phyloP scores from a whole-genome alignment of 2,329 filamentous ascomycete genomes.

The Cordyceps sp. region DNA sequence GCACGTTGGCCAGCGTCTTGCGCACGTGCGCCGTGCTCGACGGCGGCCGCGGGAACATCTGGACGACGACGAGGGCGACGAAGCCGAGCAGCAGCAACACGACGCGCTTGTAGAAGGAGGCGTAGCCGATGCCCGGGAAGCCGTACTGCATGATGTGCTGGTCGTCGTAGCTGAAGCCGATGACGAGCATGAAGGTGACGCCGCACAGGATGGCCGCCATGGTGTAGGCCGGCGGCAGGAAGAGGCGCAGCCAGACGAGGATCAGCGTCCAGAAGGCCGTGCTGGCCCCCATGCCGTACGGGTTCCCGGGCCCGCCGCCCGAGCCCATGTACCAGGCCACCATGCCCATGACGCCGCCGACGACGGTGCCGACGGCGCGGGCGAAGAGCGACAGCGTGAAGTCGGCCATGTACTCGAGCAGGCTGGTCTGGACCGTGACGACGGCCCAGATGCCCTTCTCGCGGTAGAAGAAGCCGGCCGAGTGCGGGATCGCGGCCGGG shows the following conservation, averaged over 20 bases:
- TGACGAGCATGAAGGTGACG: slow-evolving; percentile 23
- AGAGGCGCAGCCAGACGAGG: slow-evolving; percentile 18
- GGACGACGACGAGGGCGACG: slow-evolving; percentile 23
- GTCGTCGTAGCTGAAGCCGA: slow-evolving; percentile 30
- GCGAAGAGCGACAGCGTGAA: slow-evolving; percentile 27
- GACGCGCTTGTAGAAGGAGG: slow-evolving; percentile 29
- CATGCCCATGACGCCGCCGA: slow-evolving; percentile 29
- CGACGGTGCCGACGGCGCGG: slow-evolving; percentile 23
- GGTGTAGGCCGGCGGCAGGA: slow-evolving; percentile 11
- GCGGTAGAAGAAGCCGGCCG: slow-evolving; percentile 31
- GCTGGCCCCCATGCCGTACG: slow-evolving; percentile 30
- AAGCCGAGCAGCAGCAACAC: slow-evolving; percentile 27
- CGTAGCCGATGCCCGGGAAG: slow-evolving; percentile 27
- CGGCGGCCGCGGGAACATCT: slow-evolving; percentile 27
- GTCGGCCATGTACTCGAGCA: slow-evolving; percentile 32
- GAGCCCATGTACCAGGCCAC: slow-evolving; percentile 34
- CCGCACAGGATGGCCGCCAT: slow-evolving; percentile 15
- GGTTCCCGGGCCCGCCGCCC: slow-evolving; percentile 27
- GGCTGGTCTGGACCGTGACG: slow-evolving; percentile 30
- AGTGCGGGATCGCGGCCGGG: slow-evolving; percentile 21
- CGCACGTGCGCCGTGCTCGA: slow-evolving; percentile 26
- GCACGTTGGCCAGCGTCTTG: slow-evolving; percentile 24
- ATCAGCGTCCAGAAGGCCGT: slow-evolving; percentile 20
- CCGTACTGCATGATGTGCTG: slow-evolving; percentile 25
- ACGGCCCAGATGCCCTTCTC: slow-evolving; percentile 34